Base-by-base conservation (phyloP, 2,329 filamentous ascomycete species). In the Penicillium brasilianum region DNA sequence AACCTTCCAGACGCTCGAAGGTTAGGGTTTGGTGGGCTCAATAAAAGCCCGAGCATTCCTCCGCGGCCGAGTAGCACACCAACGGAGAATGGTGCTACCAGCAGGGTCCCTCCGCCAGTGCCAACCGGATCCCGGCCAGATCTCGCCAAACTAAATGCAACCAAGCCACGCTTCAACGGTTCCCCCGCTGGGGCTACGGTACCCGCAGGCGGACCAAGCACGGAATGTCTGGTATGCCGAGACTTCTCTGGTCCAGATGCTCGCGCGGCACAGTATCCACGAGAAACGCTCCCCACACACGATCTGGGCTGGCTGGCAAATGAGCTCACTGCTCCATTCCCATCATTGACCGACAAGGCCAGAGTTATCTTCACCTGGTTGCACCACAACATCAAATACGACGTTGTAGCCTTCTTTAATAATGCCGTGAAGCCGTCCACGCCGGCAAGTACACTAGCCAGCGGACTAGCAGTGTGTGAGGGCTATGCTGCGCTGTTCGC, bases 311-410 rank as follows among this genome's bases (percentile, higher is more conserved):
- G 91, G 80, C 83, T 99, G 25, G 93, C 93, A 0, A 84, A 86
- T 55, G 86, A 90, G 55, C 85, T 98, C 20, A 96, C 92, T 59
- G 82, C 84, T 4, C 90, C 90, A 0, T 97, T 98, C 72, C 78
- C 87, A 0, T 97, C 92, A 0, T 80, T 82, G 1, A 97, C 94
- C 0, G 94, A 98, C 76, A 97, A 97, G 79, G 94, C 95, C 2
- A 86, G 95, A 30, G 92, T 88, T 2, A 91, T 99, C 61, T 98
- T 98, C 74, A 92, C 91, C 1, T 99, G 95, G 95, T 87, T 93
- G 43, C 94, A 98, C 77, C 89, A 98, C 77, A 98, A 98, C 70
- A 88, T 99, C 60, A 84, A 84, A 50, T 99, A 98, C 74, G 92
- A 98, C 73, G 87, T 88, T 0, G 83, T 86, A 28, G 85, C 88